phyloP scores from a whole-genome alignment of 2,329 filamentous ascomycete species.

The Dactylellina drechsleri region DNA sequence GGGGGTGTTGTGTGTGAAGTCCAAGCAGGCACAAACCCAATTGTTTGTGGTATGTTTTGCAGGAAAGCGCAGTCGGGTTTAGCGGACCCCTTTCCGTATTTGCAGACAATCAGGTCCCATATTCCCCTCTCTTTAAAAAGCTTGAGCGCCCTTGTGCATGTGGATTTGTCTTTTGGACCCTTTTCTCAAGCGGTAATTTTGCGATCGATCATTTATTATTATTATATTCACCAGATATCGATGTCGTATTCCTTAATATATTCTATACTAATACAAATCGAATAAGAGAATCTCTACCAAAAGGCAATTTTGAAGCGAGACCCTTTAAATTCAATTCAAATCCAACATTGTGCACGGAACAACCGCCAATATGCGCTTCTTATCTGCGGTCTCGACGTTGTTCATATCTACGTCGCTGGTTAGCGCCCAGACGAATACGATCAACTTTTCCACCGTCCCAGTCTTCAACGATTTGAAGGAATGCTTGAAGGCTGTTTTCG shows the following conservation, averaged over 20 bases:
- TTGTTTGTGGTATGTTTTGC: constrained; percentile 18
- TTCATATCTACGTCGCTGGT: constrained; percentile 37
- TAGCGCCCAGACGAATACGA: constrained; percentile 28
- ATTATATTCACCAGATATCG: neutral
- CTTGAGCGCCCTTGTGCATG: neutral
- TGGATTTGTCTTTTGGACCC: neutral
- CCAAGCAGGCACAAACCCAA: constrained; percentile 12
- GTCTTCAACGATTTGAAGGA: constrained; percentile 28
- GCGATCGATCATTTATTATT: neutral
- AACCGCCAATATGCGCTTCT: constrained; percentile 30
- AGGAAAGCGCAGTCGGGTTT: constrained; percentile 37
- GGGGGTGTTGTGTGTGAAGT: constrained; percentile 18
- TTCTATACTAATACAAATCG: constrained; percentile 4
- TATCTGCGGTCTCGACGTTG: constrained; percentile 22
- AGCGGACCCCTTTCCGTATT: constrained; percentile 16
- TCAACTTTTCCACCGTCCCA: constrained; percentile 33
- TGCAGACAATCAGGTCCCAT: neutral
- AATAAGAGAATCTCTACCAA: constrained; percentile 9
- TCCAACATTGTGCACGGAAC: neutral
- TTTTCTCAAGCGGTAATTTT: neutral
- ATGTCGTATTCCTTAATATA: neutral
- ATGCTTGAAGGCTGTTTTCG: constrained; percentile 46
- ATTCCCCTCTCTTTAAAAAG: constrained; percentile 20
- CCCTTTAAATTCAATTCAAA: neutral
- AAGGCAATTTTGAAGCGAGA: too few relatives aligned